A percentile compares a stretch with the other conserved stretches of the same genome.
Evolutionary conservation across 2,329 filamentous ascomycete species (phyloP).

Genomic region (Penicillium fuscoglaucum): DNA sequence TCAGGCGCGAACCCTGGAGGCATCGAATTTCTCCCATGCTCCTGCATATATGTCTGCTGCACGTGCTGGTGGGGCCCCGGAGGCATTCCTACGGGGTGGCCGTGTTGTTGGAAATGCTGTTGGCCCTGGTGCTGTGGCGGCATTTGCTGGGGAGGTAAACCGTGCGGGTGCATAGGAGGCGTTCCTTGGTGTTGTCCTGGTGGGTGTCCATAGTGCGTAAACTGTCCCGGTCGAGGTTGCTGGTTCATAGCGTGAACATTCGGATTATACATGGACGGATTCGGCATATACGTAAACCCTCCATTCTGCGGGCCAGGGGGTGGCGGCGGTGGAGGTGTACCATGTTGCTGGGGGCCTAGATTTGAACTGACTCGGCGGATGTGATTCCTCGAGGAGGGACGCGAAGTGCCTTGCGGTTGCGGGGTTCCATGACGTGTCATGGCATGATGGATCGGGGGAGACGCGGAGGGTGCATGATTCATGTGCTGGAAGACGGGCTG

Average conservation of each 20-base stretch:
- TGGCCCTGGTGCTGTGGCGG: conserved; percentile 44
- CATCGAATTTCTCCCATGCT: conserved; percentile 71
- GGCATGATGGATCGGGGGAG: conserved; percentile 81
- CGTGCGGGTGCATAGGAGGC: conserved; percentile 26
- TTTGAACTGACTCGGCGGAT: conserved; percentile 73
- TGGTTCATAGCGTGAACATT: conserved; percentile 54
- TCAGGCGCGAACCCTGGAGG: conserved; percentile 68
- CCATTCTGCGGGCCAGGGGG: conserved; percentile 60
- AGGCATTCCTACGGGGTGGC: conserved; percentile 34
- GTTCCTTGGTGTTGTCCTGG: conserved; percentile 40
- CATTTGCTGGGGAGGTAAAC: conserved; percentile 30
- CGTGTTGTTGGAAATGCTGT: conserved; percentile 42
- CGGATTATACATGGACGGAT: conserved; percentile 80
- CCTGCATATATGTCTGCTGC: conserved; percentile 72
- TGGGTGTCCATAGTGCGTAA: conserved; percentile 45
- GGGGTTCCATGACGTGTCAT: conserved; percentile 76
- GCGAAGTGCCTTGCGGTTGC: conserved; percentile 72
- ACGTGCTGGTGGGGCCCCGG: conserved; percentile 50
- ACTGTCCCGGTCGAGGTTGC: conserved; percentile 46
- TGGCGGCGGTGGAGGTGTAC: conserved; percentile 58
- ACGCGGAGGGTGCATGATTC: conserved; percentile 80
- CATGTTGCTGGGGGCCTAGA: conserved; percentile 66
- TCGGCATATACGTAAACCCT: conserved; percentile 80
- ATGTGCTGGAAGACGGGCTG: conserved; percentile 74
- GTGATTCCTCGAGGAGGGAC: conserved; percentile 78